These are phyloP conservation scores for Wickerhamiella sorbophila DNA, from an alignment of 805 yeast genomes.

Conservation along the genomic window DNA sequence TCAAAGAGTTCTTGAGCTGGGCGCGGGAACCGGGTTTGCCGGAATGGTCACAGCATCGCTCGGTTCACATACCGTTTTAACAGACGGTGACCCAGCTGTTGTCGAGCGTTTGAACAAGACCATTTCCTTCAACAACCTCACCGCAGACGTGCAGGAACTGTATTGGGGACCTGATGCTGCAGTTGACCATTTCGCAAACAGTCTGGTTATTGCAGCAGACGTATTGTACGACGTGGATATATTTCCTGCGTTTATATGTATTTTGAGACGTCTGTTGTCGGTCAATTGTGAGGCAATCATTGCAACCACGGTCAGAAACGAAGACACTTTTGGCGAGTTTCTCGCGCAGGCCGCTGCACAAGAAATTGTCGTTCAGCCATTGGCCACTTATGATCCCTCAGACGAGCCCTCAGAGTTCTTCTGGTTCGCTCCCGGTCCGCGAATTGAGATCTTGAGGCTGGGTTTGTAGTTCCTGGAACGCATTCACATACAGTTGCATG, in stretches of 20 bases:
- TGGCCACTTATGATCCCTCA: neutral
- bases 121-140: constrained; percentile 31
- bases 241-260: constrained; percentile 39
- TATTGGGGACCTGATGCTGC: neutral
- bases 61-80: constrained; percentile 29
- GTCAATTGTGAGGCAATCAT: constrained; percentile 26
- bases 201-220: constrained; percentile 64
- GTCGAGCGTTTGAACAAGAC: constrained; percentile 35
- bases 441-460: constrained; percentile 4
- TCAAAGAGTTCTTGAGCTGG: constrained; percentile 50
- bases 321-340: constrained; percentile 33
- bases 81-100: constrained; percentile 55
- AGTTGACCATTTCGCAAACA: constrained; percentile 14
- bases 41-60: constrained; percentile 30
- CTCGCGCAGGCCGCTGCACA: constrained; percentile 1
- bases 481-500: neutral
- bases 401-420: constrained; percentile 2
- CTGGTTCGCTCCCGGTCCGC: constrained; percentile 4
- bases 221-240: constrained; percentile 65
- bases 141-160: constrained; percentile 6
- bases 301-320: constrained; percentile 66
- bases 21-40: constrained; percentile 82
- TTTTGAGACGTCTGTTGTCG: constrained; percentile 25
- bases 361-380: neutral
- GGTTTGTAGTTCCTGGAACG: neutral